These are phyloP conservation scores for Psilocybe azurescens DNA, from an alignment of 768 basidiomycete species.

Conservation along the genomic window DNA sequence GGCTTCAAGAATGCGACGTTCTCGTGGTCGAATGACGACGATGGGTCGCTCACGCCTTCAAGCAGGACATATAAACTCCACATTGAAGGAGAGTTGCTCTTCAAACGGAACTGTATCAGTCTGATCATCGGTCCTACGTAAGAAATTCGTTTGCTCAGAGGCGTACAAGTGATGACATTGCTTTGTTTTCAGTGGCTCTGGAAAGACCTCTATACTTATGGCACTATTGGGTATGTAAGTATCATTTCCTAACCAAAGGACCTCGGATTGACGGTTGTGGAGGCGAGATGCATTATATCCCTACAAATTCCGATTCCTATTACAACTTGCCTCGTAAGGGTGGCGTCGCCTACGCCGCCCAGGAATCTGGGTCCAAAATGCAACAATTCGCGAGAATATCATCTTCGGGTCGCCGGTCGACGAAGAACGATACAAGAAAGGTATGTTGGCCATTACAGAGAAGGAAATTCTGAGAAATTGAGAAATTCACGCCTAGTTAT, in stretches of 20 bases:
- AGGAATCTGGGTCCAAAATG: constrained; percentile 87
- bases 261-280: background rate
- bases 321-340: constrained; percentile 66
- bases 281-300: constrained; percentile 69
- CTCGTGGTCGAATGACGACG: constrained; percentile 52
- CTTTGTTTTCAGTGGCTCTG: constrained; percentile 37
- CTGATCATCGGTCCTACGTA: constrained; percentile 61
- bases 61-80: constrained; percentile 54
- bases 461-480: no score
- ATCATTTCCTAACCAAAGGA: no score
- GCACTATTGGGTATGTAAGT: constrained; percentile 48
- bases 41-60: constrained; percentile 44
- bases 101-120: constrained; percentile 58
- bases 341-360: constrained; percentile 79
- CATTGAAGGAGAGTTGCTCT: constrained; percentile 57
- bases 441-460: constrained; percentile 9
- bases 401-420: constrained; percentile 78
- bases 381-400: constrained; percentile 80
- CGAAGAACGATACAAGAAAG: constrained; percentile 73
- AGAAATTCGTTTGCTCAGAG: constrained; percentile 7
- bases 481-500: background rate
- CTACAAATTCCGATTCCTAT: constrained; percentile 57
- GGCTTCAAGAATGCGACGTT: constrained; percentile 60
- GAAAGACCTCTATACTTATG: constrained; percentile 69
- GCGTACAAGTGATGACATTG: background rate